phyloP scores from a whole-genome alignment of 139 green algal species.

The Edaphochlamys debaryana region DNA sequence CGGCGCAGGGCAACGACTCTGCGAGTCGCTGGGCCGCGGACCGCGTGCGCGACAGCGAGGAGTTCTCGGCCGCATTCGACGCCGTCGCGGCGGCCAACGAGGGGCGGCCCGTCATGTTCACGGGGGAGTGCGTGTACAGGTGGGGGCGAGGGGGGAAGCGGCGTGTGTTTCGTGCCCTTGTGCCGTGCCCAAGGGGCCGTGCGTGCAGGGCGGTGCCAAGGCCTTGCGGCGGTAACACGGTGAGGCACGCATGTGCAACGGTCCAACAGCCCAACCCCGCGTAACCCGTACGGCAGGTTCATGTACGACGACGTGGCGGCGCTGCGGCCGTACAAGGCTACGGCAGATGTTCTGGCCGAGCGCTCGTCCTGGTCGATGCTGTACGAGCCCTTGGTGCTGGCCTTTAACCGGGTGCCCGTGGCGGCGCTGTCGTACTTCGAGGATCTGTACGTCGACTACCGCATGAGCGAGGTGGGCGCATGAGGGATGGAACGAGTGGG shows the following conservation, averaged over 20 bases:
- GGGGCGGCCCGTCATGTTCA: slow-evolving; percentile 80
- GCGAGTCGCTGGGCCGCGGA: slow-evolving; percentile 74
- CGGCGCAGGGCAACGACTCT: too few relatives aligned
- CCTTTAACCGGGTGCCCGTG: slow-evolving; percentile 68
- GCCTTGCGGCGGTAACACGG: too few relatives aligned
- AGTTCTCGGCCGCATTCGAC: slow-evolving; percentile 76
- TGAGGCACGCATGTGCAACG: too few relatives aligned
- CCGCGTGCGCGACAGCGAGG: slow-evolving; percentile 56
- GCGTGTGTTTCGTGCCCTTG: too few relatives aligned
- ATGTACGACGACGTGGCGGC: slow-evolving; percentile 29
- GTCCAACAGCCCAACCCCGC: too few relatives aligned
- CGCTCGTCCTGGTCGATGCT: slow-evolving; percentile 85
- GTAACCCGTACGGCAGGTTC: slow-evolving; percentile 13
- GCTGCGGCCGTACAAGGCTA: slow-evolving; percentile 75
- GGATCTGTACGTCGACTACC: slow-evolving; percentile 96
- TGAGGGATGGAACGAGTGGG: too few relatives aligned
- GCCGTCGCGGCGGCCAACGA: slow-evolving; percentile 56
- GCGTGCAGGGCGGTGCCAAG: too few relatives aligned
- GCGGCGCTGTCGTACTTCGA: slow-evolving; percentile 87
- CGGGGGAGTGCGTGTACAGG: slow-evolving; percentile 95
- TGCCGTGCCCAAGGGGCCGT: too few relatives aligned
- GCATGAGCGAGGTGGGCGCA: slow-evolving; percentile 58
- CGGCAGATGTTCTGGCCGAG: slow-evolving; percentile 78
- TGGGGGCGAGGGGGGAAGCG: slow-evolving; percentile 80
- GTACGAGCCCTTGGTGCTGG: slow-evolving; percentile 79